Percentiles rank a stretch among this genome's conserved stretches.
These are phyloP conservation scores for Fusarium sp. DNA, from an alignment of 2,329 filamentous ascomycete species.

Conservation along the genomic window DNA sequence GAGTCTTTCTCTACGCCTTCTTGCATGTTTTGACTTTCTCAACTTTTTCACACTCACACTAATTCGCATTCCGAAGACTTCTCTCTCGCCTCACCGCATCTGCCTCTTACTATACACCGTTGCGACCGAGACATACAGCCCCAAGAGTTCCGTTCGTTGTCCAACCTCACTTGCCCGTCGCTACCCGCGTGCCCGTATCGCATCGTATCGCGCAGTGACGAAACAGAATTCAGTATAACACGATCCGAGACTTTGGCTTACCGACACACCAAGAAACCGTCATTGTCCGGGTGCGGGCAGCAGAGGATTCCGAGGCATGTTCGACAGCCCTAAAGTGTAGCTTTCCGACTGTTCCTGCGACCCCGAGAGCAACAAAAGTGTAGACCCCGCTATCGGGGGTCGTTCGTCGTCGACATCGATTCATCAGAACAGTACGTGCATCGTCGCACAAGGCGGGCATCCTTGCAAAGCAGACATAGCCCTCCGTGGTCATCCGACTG, in stretches of 20 bases:
- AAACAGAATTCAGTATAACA: slow-evolving; percentile 20
- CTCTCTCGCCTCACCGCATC: slow-evolving; percentile 36
- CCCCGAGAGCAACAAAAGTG: slow-evolving; percentile 37
- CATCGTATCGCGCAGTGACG: slow-evolving; percentile 26
- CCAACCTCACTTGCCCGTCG: slow-evolving; percentile 36
- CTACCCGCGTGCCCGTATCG: slow-evolving; percentile 33
- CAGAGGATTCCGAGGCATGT: slow-evolving; percentile 50
- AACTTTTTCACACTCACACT: slow-evolving; percentile 19
- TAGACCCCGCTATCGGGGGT: slow-evolving; percentile 41
- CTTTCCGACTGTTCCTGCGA: slow-evolving; percentile 43
- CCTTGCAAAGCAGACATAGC: slow-evolving; percentile 35
- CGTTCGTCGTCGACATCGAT: slow-evolving; percentile 42
- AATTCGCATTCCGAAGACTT: slow-evolving; percentile 17
- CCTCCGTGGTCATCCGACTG: slow-evolving; percentile 37
- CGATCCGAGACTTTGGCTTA: slow-evolving; percentile 31
- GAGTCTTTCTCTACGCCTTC: slow-evolving; percentile 23
- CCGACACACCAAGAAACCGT: slow-evolving; percentile 24
- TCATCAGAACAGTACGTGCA: slow-evolving; percentile 53
- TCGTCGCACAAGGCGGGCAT: slow-evolving; percentile 48
- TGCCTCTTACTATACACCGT: slow-evolving; percentile 27
- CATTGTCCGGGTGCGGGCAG: slow-evolving; percentile 47
- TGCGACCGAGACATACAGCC: slow-evolving; percentile 46
- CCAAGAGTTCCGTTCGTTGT: slow-evolving; percentile 33
- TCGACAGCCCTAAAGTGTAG: slow-evolving; percentile 47
- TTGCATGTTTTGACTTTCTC: slow-evolving; percentile 22